Evolutionary conservation across 257 asterid genomes (phyloP).

Genomic region (Solanum medicagineum): DNA sequence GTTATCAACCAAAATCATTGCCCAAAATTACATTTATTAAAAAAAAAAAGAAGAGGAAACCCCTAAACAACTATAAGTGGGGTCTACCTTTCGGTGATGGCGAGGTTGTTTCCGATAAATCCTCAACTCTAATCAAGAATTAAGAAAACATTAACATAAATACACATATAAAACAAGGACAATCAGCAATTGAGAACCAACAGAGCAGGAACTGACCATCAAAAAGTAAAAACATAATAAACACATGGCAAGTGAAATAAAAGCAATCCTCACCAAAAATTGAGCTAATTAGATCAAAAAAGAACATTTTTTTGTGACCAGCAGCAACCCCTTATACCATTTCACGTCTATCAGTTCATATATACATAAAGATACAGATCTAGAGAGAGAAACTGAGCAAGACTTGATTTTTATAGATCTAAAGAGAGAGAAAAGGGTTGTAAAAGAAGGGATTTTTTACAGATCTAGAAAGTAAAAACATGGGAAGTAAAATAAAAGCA

Average conservation of each 20-base stretch:
- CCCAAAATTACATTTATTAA: background rate
- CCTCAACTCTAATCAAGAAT: background rate
- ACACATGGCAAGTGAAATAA: background rate
- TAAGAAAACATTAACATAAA: background rate
- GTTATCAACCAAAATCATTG: background rate
- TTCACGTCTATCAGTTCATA: background rate
- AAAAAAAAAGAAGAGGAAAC: background rate
- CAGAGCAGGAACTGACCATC: background rate
- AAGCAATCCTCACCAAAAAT: background rate
- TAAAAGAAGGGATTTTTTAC: background rate
- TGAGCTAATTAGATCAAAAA: background rate
- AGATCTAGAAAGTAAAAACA: background rate
- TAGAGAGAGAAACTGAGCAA: background rate
- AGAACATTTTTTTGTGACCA: background rate
- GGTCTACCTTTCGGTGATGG: background rate
- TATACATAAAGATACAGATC: background rate
- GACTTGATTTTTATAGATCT: conserved; percentile 31
- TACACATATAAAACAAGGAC: background rate
- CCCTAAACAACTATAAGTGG: background rate
- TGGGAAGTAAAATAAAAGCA: too few species aligned
- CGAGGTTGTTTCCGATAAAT: background rate
- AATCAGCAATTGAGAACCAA: background rate
- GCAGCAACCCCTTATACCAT: background rate
- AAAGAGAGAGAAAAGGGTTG: conserved; percentile 22
- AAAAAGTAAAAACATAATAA: background rate